Evolutionary conservation across 441 rosid species (phyloP), one percentile per base, ranked within the genome.

Genomic region (Biscutella laevigata): DNA sequence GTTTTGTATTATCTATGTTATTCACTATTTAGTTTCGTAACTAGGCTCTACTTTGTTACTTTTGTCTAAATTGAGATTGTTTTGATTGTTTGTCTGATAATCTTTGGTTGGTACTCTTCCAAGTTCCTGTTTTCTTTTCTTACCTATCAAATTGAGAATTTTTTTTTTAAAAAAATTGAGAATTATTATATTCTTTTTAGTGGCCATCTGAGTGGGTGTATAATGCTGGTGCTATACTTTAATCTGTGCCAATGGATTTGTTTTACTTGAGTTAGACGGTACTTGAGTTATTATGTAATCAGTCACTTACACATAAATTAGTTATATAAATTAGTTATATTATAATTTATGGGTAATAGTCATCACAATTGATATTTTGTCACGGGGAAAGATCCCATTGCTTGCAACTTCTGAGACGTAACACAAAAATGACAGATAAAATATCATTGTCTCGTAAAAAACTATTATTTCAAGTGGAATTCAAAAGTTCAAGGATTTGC

Each of bases 391-490:
- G 42, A 30, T 46, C 57, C 10, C 6, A 22, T 38, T 32, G 50
- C 43, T 38, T 39, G 29, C 20, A 3, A 17, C 20, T 17, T 17
- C 2, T 5, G 30, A 37, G 21, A 21, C 41, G 49, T 37, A 35
- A 17, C 34, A 28, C 53, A 14, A 36, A 43, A 53, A 16, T 30
- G 62, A 63, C 50, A 46, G 50, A 39, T 54, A 25, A 46, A 62
- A 17, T 17, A 39, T 55, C 62, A 38, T 8, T 62, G 17, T 46
- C 57, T 32, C 30, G 6, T n/a, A 10, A 15, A 15, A 38, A 46
- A 41, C 14, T 21, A 32, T 30, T 1, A 30, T 42, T 44, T 53
- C 42, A 28, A 22, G 61, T 62, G 24, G 68, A 54, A 29, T 11
- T 38, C 2, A 15, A 8, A 4, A 13, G 13, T 42, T 32, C 5